Conservation (phyloP, 2,329 filamentous ascomycete species). For the Fusarium sarcochroum region DNA sequence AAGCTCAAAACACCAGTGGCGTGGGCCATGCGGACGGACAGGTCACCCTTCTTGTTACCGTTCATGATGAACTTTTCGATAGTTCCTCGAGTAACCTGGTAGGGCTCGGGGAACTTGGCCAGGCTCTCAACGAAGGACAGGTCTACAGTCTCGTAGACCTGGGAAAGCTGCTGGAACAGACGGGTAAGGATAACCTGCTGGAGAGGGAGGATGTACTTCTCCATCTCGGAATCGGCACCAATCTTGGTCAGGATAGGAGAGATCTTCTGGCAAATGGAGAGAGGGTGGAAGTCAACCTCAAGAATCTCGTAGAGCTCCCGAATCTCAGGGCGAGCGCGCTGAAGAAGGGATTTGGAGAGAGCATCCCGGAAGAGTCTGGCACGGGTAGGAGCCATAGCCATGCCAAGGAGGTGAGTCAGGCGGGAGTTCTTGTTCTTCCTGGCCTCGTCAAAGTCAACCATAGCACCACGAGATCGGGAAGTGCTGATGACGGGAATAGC, state of each 20-base stretch:
- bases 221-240: constrained; percentile 93
- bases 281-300: constrained; percentile 98
- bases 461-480: constrained; percentile 91
- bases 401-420: constrained; percentile 94
- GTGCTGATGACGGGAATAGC: constrained; percentile 99
- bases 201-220: constrained; percentile 94
- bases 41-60: constrained; percentile 99
- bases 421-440: constrained; percentile 99
- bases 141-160: constrained; percentile 98
- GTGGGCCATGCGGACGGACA: constrained; percentile 96
- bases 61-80: constrained; percentile 99
- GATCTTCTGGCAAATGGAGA: constrained; percentile 99
- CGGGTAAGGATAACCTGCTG: constrained; percentile 99
- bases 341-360: constrained; percentile 92
- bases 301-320: constrained; percentile 98
- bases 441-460: constrained; percentile 96
- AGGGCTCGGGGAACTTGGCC: constrained; percentile 95
- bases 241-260: constrained; percentile 96
- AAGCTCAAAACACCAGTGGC: constrained; percentile 96
- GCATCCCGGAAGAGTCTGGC: constrained; percentile 95
- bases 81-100: constrained; percentile 89
- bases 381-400: constrained; percentile 90
- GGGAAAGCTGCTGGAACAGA: constrained; percentile 98
- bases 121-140: constrained; percentile 93
- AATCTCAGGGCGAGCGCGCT: constrained; percentile 94